Evolutionary conservation across 208 protist species (phyloP).

Genomic region (Vickermania spadyakhi): DNA sequence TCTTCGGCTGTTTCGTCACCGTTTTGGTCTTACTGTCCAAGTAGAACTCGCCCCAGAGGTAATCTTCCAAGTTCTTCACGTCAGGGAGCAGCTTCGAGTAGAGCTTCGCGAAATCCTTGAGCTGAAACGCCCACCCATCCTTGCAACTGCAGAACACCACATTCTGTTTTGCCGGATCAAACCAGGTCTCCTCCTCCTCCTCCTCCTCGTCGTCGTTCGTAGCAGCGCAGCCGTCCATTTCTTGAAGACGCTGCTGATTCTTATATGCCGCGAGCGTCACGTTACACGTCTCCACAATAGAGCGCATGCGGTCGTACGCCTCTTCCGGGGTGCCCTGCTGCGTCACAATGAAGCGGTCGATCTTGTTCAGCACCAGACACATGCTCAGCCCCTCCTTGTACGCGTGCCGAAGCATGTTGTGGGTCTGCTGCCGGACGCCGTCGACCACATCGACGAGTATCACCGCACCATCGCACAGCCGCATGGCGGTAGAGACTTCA

Average conservation of each 20-base stretch:
- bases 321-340: constrained; percentile 88
- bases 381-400: constrained; percentile 93
- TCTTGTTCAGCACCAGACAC: constrained; percentile 98
- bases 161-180: constrained; percentile 94
- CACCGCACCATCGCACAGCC: constrained; percentile 96
- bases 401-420: constrained; percentile 93
- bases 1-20: constrained; percentile 54
- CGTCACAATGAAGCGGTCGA: constrained; percentile 95
- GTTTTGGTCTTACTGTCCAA: constrained; percentile 92
- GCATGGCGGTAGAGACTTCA: constrained; percentile 96
- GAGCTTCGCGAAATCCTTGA: constrained; percentile 87
- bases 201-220: constrained; percentile 62
- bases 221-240: constrained; percentile 53
- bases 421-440: constrained; percentile 94
- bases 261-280: constrained; percentile 72
- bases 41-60: constrained; percentile 97
- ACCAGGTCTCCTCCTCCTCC: constrained; percentile 90
- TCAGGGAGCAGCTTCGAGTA: constrained; percentile 87
- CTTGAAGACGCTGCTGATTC: constrained; percentile 75
- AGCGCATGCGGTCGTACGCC: constrained; percentile 89
- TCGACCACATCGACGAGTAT: constrained; percentile 98
- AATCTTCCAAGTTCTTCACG: constrained; percentile 47
- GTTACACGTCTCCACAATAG: constrained; percentile 94
- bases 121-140: constrained; percentile 89
- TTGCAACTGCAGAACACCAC: constrained; percentile 96